Conservation (phyloP, 2,329 filamentous ascomycete genomes). For the Fusarium veterinarium region DNA sequence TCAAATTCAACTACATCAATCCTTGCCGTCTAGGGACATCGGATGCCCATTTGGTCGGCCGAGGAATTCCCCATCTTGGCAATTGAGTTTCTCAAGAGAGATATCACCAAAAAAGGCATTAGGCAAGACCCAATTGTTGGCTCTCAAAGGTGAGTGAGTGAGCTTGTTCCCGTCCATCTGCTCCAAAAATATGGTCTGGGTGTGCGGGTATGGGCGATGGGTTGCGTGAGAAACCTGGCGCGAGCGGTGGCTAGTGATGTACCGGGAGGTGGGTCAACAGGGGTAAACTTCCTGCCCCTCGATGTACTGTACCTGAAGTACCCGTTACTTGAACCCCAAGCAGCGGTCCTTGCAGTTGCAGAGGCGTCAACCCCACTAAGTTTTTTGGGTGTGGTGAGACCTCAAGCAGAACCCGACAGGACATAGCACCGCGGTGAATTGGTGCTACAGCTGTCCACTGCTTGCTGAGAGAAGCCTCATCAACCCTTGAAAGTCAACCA, state of each 20-base stretch:
- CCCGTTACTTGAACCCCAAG: slow-evolving; percentile 30
- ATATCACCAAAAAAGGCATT: neutral
- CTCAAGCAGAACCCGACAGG: slow-evolving; percentile 12
- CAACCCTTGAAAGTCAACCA: slow-evolving; percentile 43
- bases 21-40: slow-evolving; percentile 7
- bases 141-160: slow-evolving; percentile 14
- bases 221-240: slow-evolving; percentile 29
- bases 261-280: slow-evolving; percentile 26
- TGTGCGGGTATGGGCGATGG: neutral
- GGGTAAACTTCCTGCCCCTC: slow-evolving; percentile 19
- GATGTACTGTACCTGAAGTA: slow-evolving; percentile 37
- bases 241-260: slow-evolving; percentile 36
- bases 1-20: slow-evolving; percentile 21
- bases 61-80: slow-evolving; percentile 9
- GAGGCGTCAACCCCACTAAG: slow-evolving; percentile 43
- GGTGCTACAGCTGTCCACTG: slow-evolving; percentile 19
- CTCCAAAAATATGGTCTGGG: slow-evolving; percentile 16
- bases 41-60: slow-evolving; percentile 1
- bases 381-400: slow-evolving; percentile 38
- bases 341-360: slow-evolving; percentile 13
- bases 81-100: slow-evolving; percentile 8
- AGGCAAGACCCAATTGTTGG: slow-evolving; percentile 13
- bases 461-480: slow-evolving; percentile 42
- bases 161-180: neutral
- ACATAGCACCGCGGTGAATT: slow-evolving; percentile 22